Evolutionary conservation across 768 basidiomycete species (phyloP).

Genomic region (Boletus rex-veris): DNA sequence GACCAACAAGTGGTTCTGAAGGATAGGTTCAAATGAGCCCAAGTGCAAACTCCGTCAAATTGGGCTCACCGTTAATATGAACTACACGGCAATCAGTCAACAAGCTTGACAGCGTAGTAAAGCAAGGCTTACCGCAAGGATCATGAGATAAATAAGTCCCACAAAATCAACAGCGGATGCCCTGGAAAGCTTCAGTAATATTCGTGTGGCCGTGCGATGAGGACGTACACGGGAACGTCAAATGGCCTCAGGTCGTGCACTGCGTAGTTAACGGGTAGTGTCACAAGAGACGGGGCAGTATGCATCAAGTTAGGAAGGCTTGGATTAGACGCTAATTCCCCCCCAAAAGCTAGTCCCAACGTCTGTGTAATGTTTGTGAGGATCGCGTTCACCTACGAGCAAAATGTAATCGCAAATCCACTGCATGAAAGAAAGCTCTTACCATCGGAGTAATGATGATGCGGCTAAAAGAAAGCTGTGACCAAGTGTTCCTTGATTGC

Average conservation of each 20-base stretch:
- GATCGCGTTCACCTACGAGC: slow-evolving; percentile 28
- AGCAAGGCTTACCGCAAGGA: slow-evolving; percentile 23
- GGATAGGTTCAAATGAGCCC: background rate
- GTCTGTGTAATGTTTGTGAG: slow-evolving; percentile 37
- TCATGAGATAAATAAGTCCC: slow-evolving; percentile 50
- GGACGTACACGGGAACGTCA: slow-evolving; percentile 51
- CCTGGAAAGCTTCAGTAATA: slow-evolving; percentile 25
- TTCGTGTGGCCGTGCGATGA: background rate
- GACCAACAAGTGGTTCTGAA: slow-evolving; percentile 31
- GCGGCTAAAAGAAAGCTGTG: slow-evolving; percentile 17
- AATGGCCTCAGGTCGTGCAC: slow-evolving; percentile 54
- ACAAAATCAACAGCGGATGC: slow-evolving; percentile 52
- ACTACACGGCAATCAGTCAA: slow-evolving; percentile 16
- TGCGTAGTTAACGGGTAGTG: slow-evolving; percentile 46
- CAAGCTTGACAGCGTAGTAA: background rate
- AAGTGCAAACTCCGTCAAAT: background rate
- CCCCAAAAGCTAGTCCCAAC: slow-evolving; percentile 35
- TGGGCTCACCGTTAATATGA: slow-evolving; percentile 26
- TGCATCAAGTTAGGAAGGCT: slow-evolving; percentile 37
- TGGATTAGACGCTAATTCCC: slow-evolving; percentile 22
- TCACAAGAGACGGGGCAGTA: slow-evolving; percentile 48
- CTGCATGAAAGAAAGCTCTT: background rate
- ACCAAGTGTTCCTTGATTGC: background rate
- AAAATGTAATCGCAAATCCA: background rate
- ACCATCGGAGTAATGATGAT: slow-evolving; percentile 12